phyloP scores from a whole-genome alignment of 768 basidiomycete species.

The Tylopilus intermedius region DNA sequence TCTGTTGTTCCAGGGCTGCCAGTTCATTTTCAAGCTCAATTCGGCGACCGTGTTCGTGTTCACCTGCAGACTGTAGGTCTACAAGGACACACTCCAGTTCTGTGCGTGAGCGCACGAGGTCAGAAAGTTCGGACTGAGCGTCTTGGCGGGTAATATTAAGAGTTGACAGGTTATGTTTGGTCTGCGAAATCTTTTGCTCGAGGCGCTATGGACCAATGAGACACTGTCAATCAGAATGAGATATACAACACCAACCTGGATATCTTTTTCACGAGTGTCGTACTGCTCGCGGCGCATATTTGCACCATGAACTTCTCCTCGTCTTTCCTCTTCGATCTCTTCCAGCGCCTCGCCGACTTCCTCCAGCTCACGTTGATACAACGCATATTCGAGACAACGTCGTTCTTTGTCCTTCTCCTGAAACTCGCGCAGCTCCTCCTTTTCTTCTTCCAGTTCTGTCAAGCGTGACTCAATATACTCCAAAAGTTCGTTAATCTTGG shows the following conservation, averaged over 20 bases:
- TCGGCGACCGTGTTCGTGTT: conserved; percentile 60
- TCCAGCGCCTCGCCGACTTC: conserved; percentile 85
- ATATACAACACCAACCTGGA: conserved; percentile 50
- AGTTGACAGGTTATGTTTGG: conserved; percentile 68
- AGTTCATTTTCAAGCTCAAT: conserved; percentile 65
- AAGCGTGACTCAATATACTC: conserved; percentile 89
- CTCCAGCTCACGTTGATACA: conserved; percentile 86
- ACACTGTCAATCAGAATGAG: neutral
- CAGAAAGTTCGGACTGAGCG: conserved; percentile 77
- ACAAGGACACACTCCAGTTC: conserved; percentile 80
- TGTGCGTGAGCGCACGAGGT: conserved; percentile 78
- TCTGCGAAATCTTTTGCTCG: conserved; percentile 65
- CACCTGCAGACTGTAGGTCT: conserved; percentile 67
- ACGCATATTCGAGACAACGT: conserved; percentile 89
- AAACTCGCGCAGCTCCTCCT: conserved; percentile 95
- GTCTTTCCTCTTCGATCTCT: conserved; percentile 78
- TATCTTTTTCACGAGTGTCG: conserved; percentile 77
- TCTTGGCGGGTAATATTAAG: conserved; percentile 67
- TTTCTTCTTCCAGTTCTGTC: conserved; percentile 92
- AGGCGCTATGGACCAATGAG: conserved; percentile 47
- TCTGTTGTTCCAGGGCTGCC: conserved; percentile 49
- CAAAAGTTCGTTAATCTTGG: conserved; percentile 86
- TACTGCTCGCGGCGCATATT: conserved; percentile 81
- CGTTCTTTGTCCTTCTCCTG: conserved; percentile 94
- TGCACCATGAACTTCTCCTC: conserved; percentile 76